phyloP scores from a whole-genome alignment of 305 asterid genomes.

The Fraxinus baroniana region DNA sequence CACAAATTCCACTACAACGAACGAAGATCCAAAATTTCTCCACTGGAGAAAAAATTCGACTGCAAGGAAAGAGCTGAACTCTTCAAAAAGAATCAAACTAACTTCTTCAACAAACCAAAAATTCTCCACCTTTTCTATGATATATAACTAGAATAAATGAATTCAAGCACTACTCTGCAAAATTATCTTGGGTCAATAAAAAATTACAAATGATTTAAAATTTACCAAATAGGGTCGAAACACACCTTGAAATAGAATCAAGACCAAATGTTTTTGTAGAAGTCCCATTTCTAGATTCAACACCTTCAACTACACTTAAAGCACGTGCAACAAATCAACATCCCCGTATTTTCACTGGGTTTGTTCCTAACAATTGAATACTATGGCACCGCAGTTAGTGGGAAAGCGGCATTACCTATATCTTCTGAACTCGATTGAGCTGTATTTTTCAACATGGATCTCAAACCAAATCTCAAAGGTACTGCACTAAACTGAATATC shows the following conservation, averaged over 20 bases:
- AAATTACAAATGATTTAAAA: background rate
- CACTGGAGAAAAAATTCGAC: background rate
- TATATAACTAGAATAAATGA: background rate
- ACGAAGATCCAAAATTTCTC: too few species aligned
- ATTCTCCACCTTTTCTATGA: background rate
- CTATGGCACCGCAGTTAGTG: background rate
- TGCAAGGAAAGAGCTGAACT: background rate
- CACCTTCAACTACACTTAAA: background rate
- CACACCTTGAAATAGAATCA: background rate
- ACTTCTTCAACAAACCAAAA: background rate
- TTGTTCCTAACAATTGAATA: background rate
- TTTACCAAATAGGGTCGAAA: background rate
- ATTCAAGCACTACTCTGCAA: accelerated
- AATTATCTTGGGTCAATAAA: background rate
- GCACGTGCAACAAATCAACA: background rate
- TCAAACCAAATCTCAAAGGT: background rate
- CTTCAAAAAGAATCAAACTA: background rate
- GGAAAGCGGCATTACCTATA: background rate
- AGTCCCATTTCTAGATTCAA: background rate
- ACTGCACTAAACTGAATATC: background rate
- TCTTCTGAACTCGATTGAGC: background rate
- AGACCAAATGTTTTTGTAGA: background rate
- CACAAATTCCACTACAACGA: background rate
- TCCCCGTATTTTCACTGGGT: background rate
- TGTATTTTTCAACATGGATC: background rate